Percentiles rank a stretch among this genome's conserved stretches.
These are phyloP conservation scores for Coniophora puteana DNA, from an alignment of 1,284 basidiomycete species.

Conservation along the genomic window DNA sequence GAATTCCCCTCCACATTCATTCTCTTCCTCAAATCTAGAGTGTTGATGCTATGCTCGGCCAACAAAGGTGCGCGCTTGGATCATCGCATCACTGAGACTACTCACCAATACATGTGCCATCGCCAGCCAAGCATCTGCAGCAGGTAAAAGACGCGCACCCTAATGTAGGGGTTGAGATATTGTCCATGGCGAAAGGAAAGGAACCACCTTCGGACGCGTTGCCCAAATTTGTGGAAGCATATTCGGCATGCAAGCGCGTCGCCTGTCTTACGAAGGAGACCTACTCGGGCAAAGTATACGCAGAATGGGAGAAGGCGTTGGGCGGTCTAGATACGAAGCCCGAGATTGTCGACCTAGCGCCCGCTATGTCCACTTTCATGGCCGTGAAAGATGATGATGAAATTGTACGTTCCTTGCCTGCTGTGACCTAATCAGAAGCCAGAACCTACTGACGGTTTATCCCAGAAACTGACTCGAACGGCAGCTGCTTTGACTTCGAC, in stretches of 20 bases:
- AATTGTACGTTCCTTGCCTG: slow-evolving; percentile 52
- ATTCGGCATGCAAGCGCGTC: slow-evolving; percentile 55
- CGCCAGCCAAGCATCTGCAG: slow-evolving; percentile 67
- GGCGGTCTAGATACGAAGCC: slow-evolving; percentile 53
- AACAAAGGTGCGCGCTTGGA: slow-evolving; percentile 68
- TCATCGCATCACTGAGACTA: slow-evolving; percentile 8
- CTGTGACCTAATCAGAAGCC: too few species aligned
- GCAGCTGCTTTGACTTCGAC: slow-evolving; percentile 85
- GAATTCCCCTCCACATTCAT: slow-evolving; percentile 95
- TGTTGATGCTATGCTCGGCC: slow-evolving; percentile 83
- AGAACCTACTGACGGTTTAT: slow-evolving; percentile 11
- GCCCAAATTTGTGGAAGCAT: slow-evolving; percentile 56
- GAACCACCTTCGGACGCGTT: slow-evolving; percentile 69
- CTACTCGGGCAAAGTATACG: slow-evolving; percentile 74
- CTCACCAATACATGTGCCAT: slow-evolving; percentile 18
- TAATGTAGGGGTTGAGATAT: slow-evolving; percentile 59
- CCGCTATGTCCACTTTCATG: slow-evolving; percentile 76
- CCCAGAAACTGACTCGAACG: slow-evolving; percentile 71
- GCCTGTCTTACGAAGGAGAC: slow-evolving; percentile 76
- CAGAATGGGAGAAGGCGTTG: slow-evolving; percentile 73
- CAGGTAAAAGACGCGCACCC: slow-evolving; percentile 59
- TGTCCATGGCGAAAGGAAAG: slow-evolving; percentile 71
- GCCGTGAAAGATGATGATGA: slow-evolving; percentile 92
- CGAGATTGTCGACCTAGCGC: slow-evolving; percentile 76
- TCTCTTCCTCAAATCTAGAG: slow-evolving; percentile 72